Evolutionary conservation across 108 stramenopile species (phyloP), one percentile per base, ranked within the genome.

Genomic region (Nitzschia sp.): DNA sequence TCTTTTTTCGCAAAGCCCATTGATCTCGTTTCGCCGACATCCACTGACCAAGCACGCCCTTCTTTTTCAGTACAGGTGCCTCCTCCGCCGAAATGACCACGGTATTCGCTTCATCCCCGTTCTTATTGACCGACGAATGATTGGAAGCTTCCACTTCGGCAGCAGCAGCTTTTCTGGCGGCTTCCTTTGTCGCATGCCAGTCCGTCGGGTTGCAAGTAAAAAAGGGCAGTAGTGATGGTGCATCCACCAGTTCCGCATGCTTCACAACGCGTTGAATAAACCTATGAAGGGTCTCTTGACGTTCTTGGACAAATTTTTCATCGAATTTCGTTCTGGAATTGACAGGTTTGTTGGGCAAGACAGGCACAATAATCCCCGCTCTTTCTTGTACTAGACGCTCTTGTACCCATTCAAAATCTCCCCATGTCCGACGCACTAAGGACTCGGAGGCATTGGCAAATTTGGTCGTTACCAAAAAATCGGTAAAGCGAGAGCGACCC

Each of bases 281-380:
- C 28, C 75, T 67, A 46, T 69, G 34, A 53, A 76, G 27, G 8
- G 22, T 41, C 23, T 27, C 62, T 33, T 57, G 61, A 9, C 75
- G 66, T 2, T 62, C 38, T 6, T 63, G 45, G 11, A 76, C 48
- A 53, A 69, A 76, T 28, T 22, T n/a, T 44, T 76, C 75, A 15
- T 29, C 46, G 48, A 76, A 76, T 35, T 69, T 68, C 13, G 53
- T 52, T 41, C 26, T 53, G 9, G 29, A 21, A 25, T 22, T 48
- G 34, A 19, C 34, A 1, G 75, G 61, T 61, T 54, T 60, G 2
- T 53, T 9, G 3, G 75, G 67, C 23, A 76, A 59, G 8, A 76
- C 59, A 9, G 75, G 75, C 3, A 76, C 75, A 50, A 76, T 76
- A 33, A 76, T 76, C 17, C 75, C 75, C 23, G 58, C 44, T 29